Conservation (phyloP, 164 flowering plant species). For the Saururus chinensis region DNA sequence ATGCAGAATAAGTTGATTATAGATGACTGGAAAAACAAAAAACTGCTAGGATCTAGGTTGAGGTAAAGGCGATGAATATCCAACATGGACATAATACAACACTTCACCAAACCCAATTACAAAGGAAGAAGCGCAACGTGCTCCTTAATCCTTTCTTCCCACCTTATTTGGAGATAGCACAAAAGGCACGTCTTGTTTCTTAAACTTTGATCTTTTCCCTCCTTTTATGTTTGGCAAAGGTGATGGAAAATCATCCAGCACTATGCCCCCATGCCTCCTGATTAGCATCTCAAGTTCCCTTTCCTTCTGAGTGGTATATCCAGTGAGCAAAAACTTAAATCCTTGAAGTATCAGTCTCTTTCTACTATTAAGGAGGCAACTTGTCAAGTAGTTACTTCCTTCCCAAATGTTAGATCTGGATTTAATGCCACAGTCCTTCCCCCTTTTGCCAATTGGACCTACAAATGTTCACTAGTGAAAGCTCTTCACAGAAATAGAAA, state of each 20-base stretch:
- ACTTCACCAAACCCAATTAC: not conserved
- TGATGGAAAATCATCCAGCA: slow-evolving; percentile 59
- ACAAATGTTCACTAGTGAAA: slow-evolving; percentile 8
- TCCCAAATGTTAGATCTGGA: slow-evolving; percentile 18
- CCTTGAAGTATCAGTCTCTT: slow-evolving; percentile 46
- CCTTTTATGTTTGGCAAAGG: slow-evolving; percentile 23
- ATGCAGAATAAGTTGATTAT: not conserved
- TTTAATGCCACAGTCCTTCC: slow-evolving; percentile 11
- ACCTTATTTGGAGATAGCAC: slow-evolving; percentile 57
- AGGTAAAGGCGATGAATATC: not conserved
- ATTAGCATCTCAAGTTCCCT: slow-evolving; percentile 47
- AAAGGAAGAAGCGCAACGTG: not conserved
- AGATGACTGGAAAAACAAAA: not conserved
- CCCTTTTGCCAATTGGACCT: slow-evolving; percentile 36
- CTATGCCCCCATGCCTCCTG: slow-evolving; percentile 57
- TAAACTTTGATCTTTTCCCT: slow-evolving; percentile 20
- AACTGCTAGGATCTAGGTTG: not conserved
- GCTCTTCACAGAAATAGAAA: not conserved
- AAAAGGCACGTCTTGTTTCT: slow-evolving; percentile 37
- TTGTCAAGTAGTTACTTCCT: slow-evolving; percentile 16
- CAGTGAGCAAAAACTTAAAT: slow-evolving; percentile 68
- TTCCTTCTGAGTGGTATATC: slow-evolving; percentile 43
- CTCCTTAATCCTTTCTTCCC: not conserved
- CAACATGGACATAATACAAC: no score
- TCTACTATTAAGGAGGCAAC: slow-evolving; percentile 5